Evolutionary conservation across 1,284 basidiomycete genomes (phyloP).

Genomic region (Irpex sp.): DNA sequence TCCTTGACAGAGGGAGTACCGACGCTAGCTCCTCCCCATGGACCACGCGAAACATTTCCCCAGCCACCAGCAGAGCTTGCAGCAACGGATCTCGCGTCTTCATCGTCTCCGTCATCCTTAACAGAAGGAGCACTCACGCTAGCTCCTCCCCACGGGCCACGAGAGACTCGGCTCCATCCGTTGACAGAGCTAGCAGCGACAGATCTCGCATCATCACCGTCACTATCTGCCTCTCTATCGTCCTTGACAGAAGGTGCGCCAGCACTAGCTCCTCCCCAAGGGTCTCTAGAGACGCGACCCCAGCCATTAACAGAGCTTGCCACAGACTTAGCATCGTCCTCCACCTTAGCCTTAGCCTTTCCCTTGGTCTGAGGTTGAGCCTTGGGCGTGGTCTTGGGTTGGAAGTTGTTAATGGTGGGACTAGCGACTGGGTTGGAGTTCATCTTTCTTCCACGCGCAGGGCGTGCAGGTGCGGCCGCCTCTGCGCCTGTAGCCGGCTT

Average conservation of each 20-base stretch:
- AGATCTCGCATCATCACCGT: background rate
- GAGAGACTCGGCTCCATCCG: conserved; percentile 7
- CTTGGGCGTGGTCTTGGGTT: background rate
- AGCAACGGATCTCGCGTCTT: background rate
- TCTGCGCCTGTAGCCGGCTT: background rate
- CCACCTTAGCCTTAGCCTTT: background rate
- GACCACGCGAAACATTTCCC: conserved; percentile 5
- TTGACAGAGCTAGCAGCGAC: background rate
- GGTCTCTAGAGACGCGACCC: conserved; percentile 4
- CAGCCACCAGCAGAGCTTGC: conserved; percentile 3
- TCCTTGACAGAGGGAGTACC: background rate
- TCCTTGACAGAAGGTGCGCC: background rate
- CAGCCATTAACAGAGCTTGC: conserved; percentile 2
- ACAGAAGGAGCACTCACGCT: background rate
- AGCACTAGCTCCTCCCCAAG: background rate
- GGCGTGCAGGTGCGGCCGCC: background rate
- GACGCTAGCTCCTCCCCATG: background rate
- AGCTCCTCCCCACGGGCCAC: background rate
- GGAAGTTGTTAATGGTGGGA: background rate
- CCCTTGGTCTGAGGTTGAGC: background rate
- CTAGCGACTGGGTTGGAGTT: background rate
- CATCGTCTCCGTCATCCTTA: background rate
- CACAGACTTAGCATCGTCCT: background rate
- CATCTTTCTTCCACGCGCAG: conserved; percentile 10
- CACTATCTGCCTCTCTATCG: background rate